These are phyloP conservation scores for Amylostereum areolatum DNA, from an alignment of 1,284 basidiomycete species.

Conservation along the genomic window DNA sequence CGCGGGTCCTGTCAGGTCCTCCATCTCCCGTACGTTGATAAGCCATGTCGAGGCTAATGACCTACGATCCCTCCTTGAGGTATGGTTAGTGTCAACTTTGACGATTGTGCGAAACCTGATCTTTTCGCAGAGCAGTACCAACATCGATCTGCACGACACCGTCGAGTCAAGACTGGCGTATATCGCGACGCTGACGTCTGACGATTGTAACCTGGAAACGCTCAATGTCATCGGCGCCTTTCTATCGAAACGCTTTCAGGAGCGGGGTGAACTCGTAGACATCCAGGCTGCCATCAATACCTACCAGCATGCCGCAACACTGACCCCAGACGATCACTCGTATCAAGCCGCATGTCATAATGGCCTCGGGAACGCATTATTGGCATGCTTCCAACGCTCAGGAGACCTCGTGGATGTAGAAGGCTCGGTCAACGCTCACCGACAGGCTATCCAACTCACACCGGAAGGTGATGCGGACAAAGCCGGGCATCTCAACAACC, in stretches of 20 bases:
- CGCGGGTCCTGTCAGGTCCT: too few species aligned
- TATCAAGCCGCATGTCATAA: not conserved
- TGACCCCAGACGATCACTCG: not conserved
- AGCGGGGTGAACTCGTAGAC: not conserved
- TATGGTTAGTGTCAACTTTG: too few species aligned
- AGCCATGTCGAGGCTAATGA: too few species aligned
- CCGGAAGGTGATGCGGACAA: not conserved
- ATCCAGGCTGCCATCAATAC: not conserved
- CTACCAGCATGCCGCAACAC: not conserved
- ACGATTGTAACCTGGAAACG: too few species aligned
- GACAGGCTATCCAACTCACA: not conserved
- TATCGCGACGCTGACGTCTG: too few species aligned
- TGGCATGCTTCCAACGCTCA: not conserved
- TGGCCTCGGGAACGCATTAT: not conserved
- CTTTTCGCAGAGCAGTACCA: too few species aligned
- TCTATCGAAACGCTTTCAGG: not conserved
- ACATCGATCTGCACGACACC: too few species aligned
- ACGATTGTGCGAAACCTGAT: too few species aligned
- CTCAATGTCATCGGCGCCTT: not conserved
- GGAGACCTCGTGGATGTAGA: not conserved
- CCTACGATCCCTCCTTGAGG: too few species aligned
- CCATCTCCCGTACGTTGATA: too few species aligned
- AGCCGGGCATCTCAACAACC: not conserved
- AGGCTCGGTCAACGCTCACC: not conserved
- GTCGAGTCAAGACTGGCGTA: too few species aligned